Percentiles rank a stretch among this genome's conserved stretches.
These are phyloP conservation scores for Hordeum pubiflorum DNA, from an alignment of 202 grass and related monocot species.

Conservation along the genomic window DNA sequence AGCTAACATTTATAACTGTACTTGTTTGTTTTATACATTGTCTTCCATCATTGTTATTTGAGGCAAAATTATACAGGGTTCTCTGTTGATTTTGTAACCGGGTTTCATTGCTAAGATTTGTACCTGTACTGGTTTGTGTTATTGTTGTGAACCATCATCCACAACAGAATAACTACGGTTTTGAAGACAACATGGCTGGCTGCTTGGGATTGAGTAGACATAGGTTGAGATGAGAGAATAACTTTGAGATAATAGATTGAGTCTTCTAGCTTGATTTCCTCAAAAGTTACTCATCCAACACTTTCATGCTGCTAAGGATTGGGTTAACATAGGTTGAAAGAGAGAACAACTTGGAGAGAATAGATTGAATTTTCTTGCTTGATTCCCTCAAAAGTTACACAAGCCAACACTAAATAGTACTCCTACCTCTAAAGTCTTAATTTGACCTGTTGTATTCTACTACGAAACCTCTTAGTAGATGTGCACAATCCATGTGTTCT, in stretches of 20 bases:
- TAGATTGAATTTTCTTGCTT: neutral
- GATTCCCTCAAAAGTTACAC: neutral
- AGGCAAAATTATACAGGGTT: neutral
- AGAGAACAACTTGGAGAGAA: neutral
- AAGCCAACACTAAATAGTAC: neutral
- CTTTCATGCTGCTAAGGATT: neutral
- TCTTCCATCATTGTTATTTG: neutral
- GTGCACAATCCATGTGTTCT: neutral
- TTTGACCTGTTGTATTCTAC: neutral
- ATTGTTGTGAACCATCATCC: neutral
- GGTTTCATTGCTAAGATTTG: constrained; percentile 4
- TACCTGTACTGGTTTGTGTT: neutral
- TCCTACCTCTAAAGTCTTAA: neutral
- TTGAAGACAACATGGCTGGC: neutral
- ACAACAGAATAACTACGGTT: neutral
- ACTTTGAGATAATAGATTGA: neutral
- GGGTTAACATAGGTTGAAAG: neutral
- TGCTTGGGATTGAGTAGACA: neutral
- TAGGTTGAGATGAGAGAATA: constrained; percentile 1
- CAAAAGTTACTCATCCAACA: neutral
- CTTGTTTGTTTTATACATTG: neutral
- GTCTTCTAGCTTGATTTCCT: neutral
- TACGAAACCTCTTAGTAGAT: neutral
- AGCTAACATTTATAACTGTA: neutral
- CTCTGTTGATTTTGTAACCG: neutral